Evolutionary conservation across 2,329 filamentous ascomycete genomes (phyloP).

Genomic region (Xylariaceae sp.): DNA sequence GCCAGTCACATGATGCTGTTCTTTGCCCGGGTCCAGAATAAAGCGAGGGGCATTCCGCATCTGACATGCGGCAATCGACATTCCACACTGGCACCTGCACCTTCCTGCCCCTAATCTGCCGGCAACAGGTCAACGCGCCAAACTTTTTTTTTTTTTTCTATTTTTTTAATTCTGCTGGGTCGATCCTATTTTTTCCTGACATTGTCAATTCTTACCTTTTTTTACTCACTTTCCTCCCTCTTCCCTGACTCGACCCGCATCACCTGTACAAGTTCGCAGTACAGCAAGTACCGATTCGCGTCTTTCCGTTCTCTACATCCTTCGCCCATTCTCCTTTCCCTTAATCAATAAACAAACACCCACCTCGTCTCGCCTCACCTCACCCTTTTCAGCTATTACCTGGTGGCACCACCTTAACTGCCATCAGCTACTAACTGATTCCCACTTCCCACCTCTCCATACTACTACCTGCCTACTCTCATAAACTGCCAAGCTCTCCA

Average conservation of each 20-base stretch:
- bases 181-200: not conserved
- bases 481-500: not conserved
- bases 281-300: not conserved
- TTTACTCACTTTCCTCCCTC: not conserved
- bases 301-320: not conserved
- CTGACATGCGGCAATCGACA: constrained; percentile 5
- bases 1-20: not conserved
- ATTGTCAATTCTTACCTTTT: not conserved
- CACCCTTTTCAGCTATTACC: not conserved
- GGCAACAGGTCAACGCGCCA: constrained; percentile 1
- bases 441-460: too few species aligned
- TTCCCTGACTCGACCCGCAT: constrained; percentile 4
- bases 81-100: constrained; percentile 6
- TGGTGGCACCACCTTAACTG: too few species aligned
- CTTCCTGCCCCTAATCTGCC: constrained; percentile 11
- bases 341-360: too few species aligned
- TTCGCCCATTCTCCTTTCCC: too few species aligned
- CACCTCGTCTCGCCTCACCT: not conserved
- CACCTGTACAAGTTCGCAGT: not conserved
- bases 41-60: constrained; percentile 18
- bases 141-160: constrained; percentile 6
- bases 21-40: not conserved
- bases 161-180: not conserved
- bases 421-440: too few species aligned
- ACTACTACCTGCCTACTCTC: too few species aligned